Conservation (phyloP, 2,329 filamentous ascomycete species). For the Graphiopsis chlorocephala region DNA sequence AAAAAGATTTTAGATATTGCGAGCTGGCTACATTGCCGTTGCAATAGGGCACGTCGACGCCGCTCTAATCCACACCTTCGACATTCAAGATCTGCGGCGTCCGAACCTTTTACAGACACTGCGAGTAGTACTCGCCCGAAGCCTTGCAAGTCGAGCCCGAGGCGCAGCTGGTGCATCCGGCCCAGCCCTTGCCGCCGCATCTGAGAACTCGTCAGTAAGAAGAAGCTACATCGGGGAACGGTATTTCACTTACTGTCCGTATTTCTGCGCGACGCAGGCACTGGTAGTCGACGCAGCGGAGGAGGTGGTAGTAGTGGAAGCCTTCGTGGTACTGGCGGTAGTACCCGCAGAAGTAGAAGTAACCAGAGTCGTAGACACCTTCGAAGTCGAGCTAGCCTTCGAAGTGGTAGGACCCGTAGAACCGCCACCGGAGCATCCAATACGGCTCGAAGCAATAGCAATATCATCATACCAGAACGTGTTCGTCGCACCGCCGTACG, state of each 20-base stretch:
- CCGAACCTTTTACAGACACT: constrained; percentile 30
- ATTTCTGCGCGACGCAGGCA: constrained; percentile 13
- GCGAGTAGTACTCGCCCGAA: constrained; percentile 37
- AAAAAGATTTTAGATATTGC: no score
- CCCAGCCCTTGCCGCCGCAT: constrained; percentile 36
- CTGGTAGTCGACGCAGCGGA: constrained; percentile 11
- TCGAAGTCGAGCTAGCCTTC: constrained; percentile 4
- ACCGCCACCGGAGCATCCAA: constrained; percentile 44
- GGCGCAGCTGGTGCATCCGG: constrained; percentile 35
- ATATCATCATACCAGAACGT: constrained; percentile 65
- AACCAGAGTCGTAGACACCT: background rate
- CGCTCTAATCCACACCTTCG: no score
- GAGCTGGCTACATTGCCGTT: no score
- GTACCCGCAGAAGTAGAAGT: constrained; percentile 1
- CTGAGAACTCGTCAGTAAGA: constrained; percentile 18
- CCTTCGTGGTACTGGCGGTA: background rate
- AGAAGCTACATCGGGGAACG: background rate
- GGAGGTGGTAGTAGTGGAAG: background rate
- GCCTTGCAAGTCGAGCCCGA: constrained; percentile 35
- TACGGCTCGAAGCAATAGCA: constrained; percentile 46
- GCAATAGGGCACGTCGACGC: no score
- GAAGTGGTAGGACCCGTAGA: constrained; percentile 7
- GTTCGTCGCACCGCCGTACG: constrained; percentile 58
- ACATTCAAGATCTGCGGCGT: no score
- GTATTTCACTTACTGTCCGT: background rate